A percentile compares a stretch with the other conserved stretches of the same genome.
Evolutionary conservation across 2,329 filamentous ascomycete genomes (phyloP).

Genomic region (Aspergillus udagawae): DNA sequence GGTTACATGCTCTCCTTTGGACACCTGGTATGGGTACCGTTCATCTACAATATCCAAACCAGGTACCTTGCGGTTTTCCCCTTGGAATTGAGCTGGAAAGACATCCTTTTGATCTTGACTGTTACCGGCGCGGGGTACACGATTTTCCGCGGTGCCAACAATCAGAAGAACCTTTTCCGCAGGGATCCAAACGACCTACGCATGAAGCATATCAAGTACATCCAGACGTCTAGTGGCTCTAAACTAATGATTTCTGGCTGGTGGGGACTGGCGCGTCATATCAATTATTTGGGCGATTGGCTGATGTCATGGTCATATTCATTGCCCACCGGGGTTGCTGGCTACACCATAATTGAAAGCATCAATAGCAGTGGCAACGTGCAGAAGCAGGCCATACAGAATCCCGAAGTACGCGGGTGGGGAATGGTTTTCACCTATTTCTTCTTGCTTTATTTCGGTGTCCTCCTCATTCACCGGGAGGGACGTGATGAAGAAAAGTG

Average conservation of each 20-base stretch:
- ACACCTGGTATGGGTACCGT: conserved; percentile 89
- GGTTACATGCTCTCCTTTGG: conserved; percentile 94
- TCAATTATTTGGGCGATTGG: conserved; percentile 97
- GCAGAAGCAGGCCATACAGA: conserved; percentile 68
- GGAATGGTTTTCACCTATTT: conserved; percentile 90
- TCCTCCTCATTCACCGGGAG: conserved; percentile 82
- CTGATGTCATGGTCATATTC: conserved; percentile 88
- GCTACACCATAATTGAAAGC: conserved; percentile 64
- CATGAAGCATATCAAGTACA: conserved; percentile 76
- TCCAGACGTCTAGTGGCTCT: conserved; percentile 77
- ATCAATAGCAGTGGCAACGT: conserved; percentile 53
- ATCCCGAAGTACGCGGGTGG: conserved; percentile 72
- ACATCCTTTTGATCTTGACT: conserved; percentile 60
- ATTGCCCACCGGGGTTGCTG: conserved; percentile 78
- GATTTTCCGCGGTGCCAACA: conserved; percentile 92
- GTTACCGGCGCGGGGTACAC: conserved; percentile 71
- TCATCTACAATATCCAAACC: conserved; percentile 78
- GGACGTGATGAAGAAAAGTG: conserved; percentile 88
- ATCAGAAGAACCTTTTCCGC: conserved; percentile 91
- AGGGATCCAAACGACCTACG: conserved; percentile 76
- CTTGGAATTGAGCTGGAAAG: conserved; percentile 66
- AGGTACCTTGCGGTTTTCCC: conserved; percentile 83
- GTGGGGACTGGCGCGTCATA: conserved; percentile 89
- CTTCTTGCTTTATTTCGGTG: conserved; percentile 86
- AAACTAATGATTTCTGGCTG: conserved; percentile 80